Conservation (phyloP, 352 stramenopile species). For the Pythium aristosporum region DNA sequence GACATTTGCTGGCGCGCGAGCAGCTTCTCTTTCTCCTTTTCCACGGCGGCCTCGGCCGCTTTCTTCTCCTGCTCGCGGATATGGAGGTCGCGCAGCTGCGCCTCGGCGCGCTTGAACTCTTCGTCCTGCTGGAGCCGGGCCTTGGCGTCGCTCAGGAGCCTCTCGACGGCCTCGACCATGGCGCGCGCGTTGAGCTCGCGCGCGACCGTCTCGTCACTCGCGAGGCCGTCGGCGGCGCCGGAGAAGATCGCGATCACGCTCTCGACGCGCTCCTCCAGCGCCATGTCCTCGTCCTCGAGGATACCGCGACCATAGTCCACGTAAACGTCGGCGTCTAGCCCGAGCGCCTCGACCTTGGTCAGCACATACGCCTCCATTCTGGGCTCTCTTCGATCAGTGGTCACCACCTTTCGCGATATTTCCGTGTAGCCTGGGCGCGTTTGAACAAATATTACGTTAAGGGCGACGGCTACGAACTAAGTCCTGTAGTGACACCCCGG, state of each 20-base stretch:
- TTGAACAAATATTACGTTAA: too few species aligned
- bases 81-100: conserved; percentile 52
- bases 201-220: conserved; percentile 37
- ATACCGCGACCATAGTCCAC: conserved; percentile 72
- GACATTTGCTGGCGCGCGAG: conserved; percentile 74
- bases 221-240: conserved; percentile 53
- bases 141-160: conserved; percentile 38
- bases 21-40: conserved; percentile 60
- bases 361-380: conserved; percentile 65
- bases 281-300: conserved; percentile 69
- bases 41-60: conserved; percentile 53
- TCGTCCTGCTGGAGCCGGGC: conserved; percentile 36
- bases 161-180: conserved; percentile 57
- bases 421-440: too few species aligned
- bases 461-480: too few species aligned
- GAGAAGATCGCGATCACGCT: conserved; percentile 66
- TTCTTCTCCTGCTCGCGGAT: conserved; percentile 58
- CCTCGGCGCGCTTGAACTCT: conserved; percentile 41
- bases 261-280: conserved; percentile 64
- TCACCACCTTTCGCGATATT: too few species aligned
- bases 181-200: conserved; percentile 34
- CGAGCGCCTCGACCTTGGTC: conserved; percentile 52
- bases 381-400: not conserved
- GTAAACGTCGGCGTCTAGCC: conserved; percentile 73
- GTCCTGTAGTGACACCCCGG: too few species aligned